Evolutionary conservation across 2,329 filamentous ascomycete genomes (phyloP), one percentile per base, ranked within the genome.

Genomic region (Cytospora paraplurivora): DNA sequence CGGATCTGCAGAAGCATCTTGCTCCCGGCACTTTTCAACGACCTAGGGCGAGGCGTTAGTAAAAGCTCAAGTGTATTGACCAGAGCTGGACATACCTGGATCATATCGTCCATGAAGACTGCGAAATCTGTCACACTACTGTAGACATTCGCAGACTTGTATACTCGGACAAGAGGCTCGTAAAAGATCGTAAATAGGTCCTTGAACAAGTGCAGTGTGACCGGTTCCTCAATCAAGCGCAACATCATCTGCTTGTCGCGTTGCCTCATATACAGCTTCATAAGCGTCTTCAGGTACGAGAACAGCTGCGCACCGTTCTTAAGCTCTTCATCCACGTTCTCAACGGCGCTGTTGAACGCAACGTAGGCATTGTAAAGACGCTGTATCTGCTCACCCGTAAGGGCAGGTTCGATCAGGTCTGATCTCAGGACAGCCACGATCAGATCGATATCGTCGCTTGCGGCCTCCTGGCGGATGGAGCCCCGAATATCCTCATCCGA

Each of bases 121-220:
- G 94, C 91, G 78, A 99, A 98, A 76, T 99, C 95, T 0, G 94
- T 98, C 65, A 99, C 94, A 73, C 91, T 96, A 80, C 88, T 95
- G 82, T 98, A 98, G 33, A 99, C 94, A 71, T 98, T 99, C 68
- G 95, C 95, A 21, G 93, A 97, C 78, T 98, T 99, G 82, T 99
- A 99, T 0, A 99, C 95, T 55, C 95, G 86, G 17, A 99, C 92
- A 27, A 99, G 87, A 0, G 95, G 95, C 74, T 99, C 95, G 77
- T 99, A 99, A 79, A 99, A 99, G 73, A 99, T 98, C 38, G 93
- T 96, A 75, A 99, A 98, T 32, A 99, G 83, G 72, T 99, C 95
- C 55, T 93, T 88, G 83, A 99, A 95, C 34, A 99, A 84, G 73
- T 96, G 90, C n/a, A 99, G 82, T 0, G 95, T 98, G n/a, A 94